Evolutionary conservation across 2,329 filamentous ascomycete genomes (phyloP).

Genomic region (Hirsutella rhossiliensis): DNA sequence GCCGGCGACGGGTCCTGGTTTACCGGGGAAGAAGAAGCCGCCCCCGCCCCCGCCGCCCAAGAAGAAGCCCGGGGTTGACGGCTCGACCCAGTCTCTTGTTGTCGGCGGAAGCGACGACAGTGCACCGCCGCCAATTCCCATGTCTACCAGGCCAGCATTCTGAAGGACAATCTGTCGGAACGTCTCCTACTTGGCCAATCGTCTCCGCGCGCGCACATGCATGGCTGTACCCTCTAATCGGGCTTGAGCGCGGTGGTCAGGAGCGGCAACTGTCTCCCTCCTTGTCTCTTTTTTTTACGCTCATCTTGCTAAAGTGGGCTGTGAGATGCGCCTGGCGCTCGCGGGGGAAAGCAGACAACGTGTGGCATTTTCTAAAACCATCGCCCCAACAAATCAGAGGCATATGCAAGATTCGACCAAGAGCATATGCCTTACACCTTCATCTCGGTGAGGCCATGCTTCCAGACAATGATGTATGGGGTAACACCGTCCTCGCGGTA

Average conservation of each 20-base stretch:
- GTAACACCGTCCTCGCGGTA: constrained; percentile 95
- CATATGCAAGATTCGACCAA: not conserved
- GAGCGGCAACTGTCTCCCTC: not conserved
- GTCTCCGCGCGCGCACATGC: no score
- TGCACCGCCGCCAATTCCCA: constrained; percentile 38
- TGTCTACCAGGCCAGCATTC: constrained; percentile 37
- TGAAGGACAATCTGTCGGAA: constrained; percentile 8
- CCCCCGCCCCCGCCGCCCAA: constrained; percentile 38
- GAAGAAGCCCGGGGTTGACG: constrained; percentile 33
- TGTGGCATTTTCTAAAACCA: not conserved
- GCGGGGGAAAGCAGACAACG: not conserved
- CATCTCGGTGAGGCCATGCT: constrained; percentile 77
- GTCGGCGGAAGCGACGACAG: constrained; percentile 17
- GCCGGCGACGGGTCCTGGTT: constrained; percentile 1
- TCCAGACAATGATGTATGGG: constrained; percentile 85
- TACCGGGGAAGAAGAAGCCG: constrained; percentile 39
- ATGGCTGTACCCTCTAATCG: no score
- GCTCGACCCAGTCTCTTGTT: constrained; percentile 5
- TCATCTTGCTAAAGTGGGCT: constrained; percentile 5
- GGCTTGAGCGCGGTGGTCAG: not conserved
- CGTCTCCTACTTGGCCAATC: not conserved
- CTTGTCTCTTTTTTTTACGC: constrained; percentile 2
- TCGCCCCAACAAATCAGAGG: not conserved
- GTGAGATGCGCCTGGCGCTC: constrained; percentile 6
- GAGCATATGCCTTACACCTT: constrained; percentile 65